Conservation (phyloP, 2,329 filamentous ascomycete species). For the Nemania abortiva region DNA sequence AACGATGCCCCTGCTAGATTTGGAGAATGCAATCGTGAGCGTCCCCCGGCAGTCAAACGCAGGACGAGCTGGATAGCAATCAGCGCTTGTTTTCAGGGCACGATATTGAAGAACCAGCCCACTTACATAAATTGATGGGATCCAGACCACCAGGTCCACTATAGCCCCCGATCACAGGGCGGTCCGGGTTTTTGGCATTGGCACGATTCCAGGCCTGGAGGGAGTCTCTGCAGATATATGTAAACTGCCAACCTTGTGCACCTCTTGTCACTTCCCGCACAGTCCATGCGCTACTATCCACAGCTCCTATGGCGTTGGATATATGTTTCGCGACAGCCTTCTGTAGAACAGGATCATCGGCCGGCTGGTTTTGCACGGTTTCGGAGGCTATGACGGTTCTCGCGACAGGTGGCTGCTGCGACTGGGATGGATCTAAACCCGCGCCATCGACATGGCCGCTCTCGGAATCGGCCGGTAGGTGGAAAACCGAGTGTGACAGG, state of each 20-base stretch:
- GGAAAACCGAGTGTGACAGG: conserved; percentile 58
- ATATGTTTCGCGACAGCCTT: conserved; percentile 64
- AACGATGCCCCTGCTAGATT: conserved; percentile 60
- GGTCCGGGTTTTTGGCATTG: conserved; percentile 56
- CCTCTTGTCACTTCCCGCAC: conserved; percentile 59
- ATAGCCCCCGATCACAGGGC: conserved; percentile 61
- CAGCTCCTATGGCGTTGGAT: conserved; percentile 56
- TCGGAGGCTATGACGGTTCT: conserved; percentile 60
- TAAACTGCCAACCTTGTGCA: conserved; percentile 65
- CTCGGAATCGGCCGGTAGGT: conserved; percentile 56
- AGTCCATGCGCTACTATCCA: conserved; percentile 64
- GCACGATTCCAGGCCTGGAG: conserved; percentile 64
- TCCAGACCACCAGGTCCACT: conserved; percentile 62
- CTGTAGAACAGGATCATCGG: conserved; percentile 62
- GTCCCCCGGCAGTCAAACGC: conserved; percentile 70
- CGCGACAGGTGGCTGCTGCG: conserved; percentile 47
- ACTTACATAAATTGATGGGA: conserved; percentile 59
- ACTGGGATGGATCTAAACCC: conserved; percentile 46
- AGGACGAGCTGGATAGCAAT: conserved; percentile 60
- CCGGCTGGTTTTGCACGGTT: conserved; percentile 61
- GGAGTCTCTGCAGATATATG: conserved; percentile 67
- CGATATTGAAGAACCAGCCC: neutral
- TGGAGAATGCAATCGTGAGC: conserved; percentile 63
- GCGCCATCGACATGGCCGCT: conserved; percentile 50
- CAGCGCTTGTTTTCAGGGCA: conserved; percentile 21